Evolutionary conservation across 257 asterid genomes (phyloP).

Genomic region (Echites panduratus): DNA sequence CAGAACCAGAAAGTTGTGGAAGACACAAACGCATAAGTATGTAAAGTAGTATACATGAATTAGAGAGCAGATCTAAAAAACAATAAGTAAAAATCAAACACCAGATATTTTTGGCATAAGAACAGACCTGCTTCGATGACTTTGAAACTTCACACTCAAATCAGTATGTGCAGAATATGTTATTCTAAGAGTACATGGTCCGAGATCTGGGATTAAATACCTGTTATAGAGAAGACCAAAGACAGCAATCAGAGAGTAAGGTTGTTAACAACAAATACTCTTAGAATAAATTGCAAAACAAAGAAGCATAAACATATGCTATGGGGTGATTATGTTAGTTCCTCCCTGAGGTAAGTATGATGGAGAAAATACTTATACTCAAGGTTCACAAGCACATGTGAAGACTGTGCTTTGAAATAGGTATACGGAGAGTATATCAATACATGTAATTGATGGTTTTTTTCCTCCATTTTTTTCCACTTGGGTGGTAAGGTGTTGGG

Average conservation of each 20-base stretch:
- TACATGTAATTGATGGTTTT: background rate
- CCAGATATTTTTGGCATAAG: background rate
- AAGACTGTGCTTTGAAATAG: background rate
- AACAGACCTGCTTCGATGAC: conserved; percentile 51
- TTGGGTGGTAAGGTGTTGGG: background rate
- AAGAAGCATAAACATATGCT: background rate
- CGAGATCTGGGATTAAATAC: conserved; percentile 82
- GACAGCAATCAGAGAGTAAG: conserved; percentile 23
- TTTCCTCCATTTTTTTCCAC: too few relatives aligned
- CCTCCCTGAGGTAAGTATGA: background rate
- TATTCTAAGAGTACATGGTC: conserved; percentile 81
- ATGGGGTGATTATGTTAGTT: background rate
- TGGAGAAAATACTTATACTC: background rate
- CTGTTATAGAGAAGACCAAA: conserved; percentile 35
- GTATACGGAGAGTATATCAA: background rate
- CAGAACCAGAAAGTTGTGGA: background rate
- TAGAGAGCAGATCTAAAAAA: background rate
- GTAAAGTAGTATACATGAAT: background rate
- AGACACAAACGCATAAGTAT: background rate
- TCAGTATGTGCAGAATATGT: conserved; percentile 96
- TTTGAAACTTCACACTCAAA: conserved; percentile 88
- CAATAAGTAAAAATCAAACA: background rate
- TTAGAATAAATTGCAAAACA: background rate
- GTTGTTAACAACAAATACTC: conserved; percentile 8
- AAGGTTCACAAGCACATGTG: background rate